Evolutionary conservation across 2,329 filamentous ascomycete species (phyloP), one percentile per base, ranked within the genome.

Genomic region (Colletotrichum lini): DNA sequence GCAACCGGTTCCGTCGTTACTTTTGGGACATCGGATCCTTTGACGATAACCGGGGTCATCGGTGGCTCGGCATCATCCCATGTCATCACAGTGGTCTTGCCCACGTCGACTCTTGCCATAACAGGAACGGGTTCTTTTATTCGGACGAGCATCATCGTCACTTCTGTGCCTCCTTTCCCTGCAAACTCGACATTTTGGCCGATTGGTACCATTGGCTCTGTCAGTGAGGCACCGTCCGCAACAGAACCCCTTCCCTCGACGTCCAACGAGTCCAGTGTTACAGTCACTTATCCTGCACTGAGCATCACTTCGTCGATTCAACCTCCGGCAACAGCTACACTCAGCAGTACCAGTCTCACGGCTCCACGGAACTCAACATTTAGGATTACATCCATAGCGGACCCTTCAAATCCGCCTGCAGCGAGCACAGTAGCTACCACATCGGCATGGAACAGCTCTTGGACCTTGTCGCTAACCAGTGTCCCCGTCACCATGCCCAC

Each of bases 191-290:
- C 64, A 12, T 26, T 49, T 7, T 57, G 47, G 63, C 64, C 45
- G 9, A 67, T 52, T 23, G 69, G 47, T 1, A 68, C 65, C 2
- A 26, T 69, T 26, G 53, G n/a, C 5, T 72, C 65, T 23, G n/a
- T 49, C 16, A 72, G 44, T 26, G 69, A 68, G 18, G 58, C 53
- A 42, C 7, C 59, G 49, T 49, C 65, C n/a, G 10, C 23, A 10
- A 56, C 64, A 1, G 40, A 26, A 16, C 15, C 64, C 10, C 47
- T 53, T 13, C 44, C 47, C n/a, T 67, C 64, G 4, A 26, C 59
- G 6, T 10, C 47, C 38, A 69, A 65, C 16, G 40, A 10, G 3
- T 65, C 66, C 13, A 53, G 35, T 7, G n/a, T 18, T 4, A 18
- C 23, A 21, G 50, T 40, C 1, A 30, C 61, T 15, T 65, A 53